phyloP scores from a whole-genome alignment of 1,284 basidiomycete species.

The Ustilago bromivora region DNA sequence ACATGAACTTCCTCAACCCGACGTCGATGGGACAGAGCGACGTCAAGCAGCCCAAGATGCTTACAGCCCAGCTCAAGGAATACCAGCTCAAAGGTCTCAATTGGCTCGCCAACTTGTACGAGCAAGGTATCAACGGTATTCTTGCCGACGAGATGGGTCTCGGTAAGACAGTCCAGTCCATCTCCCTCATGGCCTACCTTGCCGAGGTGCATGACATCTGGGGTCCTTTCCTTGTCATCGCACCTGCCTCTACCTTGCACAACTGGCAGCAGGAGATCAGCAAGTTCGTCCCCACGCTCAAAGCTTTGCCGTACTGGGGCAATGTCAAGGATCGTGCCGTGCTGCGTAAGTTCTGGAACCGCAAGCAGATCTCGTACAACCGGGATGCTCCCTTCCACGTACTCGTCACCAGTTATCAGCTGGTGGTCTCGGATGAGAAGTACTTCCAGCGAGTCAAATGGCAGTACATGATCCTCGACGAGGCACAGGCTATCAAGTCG shows the following conservation, averaged over 20 bases:
- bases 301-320: conserved; percentile 98
- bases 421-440: conserved; percentile 97
- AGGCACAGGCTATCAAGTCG: conserved; percentile 99
- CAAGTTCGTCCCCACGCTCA: conserved; percentile 91
- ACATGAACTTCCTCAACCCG: conserved; percentile 99
- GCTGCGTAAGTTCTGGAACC: conserved; percentile 97
- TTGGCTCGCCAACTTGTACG: conserved; percentile 97
- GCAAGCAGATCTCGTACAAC: conserved; percentile 95
- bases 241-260: conserved; percentile 95
- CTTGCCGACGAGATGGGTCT: conserved; percentile 84
- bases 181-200: conserved; percentile 94
- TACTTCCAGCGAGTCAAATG: conserved; percentile 98
- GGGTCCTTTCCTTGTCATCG: conserved; percentile 99
- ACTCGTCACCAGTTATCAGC: conserved; percentile 95
- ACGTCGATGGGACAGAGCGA: conserved; percentile 85
- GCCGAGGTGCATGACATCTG: conserved; percentile 98
- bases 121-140: conserved; percentile 84
- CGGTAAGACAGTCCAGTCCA: conserved; percentile 94
- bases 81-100: conserved; percentile 98
- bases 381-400: conserved; percentile 97
- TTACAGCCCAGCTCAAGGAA: conserved; percentile 96
- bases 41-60: conserved; percentile 91
- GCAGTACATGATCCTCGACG: conserved; percentile 99
- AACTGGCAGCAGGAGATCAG: conserved; percentile 99
- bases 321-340: conserved; percentile 95